Conservation (phyloP, 2,329 filamentous ascomycete species). For the Fusarium pseudoanthophilum region DNA sequence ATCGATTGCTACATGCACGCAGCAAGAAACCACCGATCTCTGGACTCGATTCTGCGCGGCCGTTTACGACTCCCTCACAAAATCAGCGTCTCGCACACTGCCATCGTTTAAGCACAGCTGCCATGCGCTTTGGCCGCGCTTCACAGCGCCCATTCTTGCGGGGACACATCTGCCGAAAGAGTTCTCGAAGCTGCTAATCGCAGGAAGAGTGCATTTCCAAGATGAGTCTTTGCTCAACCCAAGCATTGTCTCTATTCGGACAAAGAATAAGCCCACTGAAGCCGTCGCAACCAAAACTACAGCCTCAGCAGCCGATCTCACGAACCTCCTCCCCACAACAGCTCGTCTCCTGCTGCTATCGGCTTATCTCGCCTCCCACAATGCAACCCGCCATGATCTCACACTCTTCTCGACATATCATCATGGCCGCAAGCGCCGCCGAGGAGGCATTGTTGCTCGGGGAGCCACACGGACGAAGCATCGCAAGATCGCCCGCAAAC, state of each 20-base stretch:
- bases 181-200: slow-evolving; percentile 84
- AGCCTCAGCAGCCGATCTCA: slow-evolving; percentile 57
- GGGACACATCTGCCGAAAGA: slow-evolving; percentile 81
- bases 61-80: slow-evolving; percentile 87
- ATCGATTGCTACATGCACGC: slow-evolving; percentile 61
- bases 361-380: slow-evolving; percentile 85
- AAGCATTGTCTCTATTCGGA: slow-evolving; percentile 61
- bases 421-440: slow-evolving; percentile 61
- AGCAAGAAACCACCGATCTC: slow-evolving; percentile 70
- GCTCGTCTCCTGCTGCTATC: slow-evolving; percentile 79
- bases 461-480: slow-evolving; percentile 60
- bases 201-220: slow-evolving; percentile 75
- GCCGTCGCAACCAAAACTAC: slow-evolving; percentile 16
- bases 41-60: slow-evolving; percentile 85
- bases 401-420: slow-evolving; percentile 80
- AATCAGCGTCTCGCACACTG: slow-evolving; percentile 82
- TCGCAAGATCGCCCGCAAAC: slow-evolving; percentile 79
- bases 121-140: slow-evolving; percentile 82
- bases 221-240: slow-evolving; percentile 77
- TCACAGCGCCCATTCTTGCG: slow-evolving; percentile 79
- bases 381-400: slow-evolving; percentile 77
- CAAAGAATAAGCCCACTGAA: slow-evolving; percentile 6
- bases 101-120: slow-evolving; percentile 77
- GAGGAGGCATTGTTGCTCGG: slow-evolving; percentile 56
- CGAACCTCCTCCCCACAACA: slow-evolving; percentile 73